Conservation (phyloP, 2,329 filamentous ascomycete genomes). For the Sporothrix luriei region DNA sequence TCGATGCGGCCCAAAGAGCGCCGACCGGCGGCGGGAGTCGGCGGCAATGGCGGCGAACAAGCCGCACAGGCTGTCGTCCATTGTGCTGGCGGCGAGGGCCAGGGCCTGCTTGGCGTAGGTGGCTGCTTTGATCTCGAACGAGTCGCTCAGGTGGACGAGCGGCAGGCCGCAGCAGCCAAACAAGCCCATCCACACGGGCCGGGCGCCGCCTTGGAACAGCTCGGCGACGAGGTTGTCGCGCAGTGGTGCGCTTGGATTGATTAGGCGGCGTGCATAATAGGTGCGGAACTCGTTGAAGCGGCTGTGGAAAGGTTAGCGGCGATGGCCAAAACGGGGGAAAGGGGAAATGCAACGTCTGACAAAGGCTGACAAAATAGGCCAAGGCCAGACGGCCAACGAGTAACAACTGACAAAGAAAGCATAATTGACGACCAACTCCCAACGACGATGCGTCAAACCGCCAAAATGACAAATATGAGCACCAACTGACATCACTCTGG, state of each 20-base stretch:
- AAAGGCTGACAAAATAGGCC: conserved; percentile 11
- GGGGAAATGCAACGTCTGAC: background rate
- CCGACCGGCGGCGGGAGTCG: conserved; percentile 6
- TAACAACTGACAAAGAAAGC: conserved; percentile 12
- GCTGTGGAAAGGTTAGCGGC: background rate
- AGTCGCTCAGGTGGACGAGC: conserved; percentile 16
- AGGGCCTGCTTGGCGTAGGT: conserved; percentile 19
- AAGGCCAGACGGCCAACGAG: too few species aligned
- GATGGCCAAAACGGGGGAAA: background rate
- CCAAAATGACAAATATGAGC: background rate
- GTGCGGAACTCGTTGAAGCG: conserved; percentile 23
- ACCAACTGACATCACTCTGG: background rate
- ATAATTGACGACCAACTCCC: background rate
- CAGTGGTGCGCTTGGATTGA: conserved; percentile 1
- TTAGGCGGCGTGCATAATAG: conserved; percentile 16
- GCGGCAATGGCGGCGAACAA: background rate
- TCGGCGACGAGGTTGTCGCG: conserved; percentile 16
- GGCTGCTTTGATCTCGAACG: background rate
- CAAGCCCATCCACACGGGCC: conserved; percentile 15
- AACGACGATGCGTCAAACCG: background rate
- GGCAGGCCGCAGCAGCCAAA: conserved; percentile 23
- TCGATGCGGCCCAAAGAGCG: background rate
- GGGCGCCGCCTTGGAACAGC: background rate
- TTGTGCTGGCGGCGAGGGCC: conserved; percentile 10
- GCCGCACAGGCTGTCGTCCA: background rate